These are phyloP conservation scores for Handroanthus guayacan DNA, from an alignment of 257 asterid genomes.

Conservation along the genomic window DNA sequence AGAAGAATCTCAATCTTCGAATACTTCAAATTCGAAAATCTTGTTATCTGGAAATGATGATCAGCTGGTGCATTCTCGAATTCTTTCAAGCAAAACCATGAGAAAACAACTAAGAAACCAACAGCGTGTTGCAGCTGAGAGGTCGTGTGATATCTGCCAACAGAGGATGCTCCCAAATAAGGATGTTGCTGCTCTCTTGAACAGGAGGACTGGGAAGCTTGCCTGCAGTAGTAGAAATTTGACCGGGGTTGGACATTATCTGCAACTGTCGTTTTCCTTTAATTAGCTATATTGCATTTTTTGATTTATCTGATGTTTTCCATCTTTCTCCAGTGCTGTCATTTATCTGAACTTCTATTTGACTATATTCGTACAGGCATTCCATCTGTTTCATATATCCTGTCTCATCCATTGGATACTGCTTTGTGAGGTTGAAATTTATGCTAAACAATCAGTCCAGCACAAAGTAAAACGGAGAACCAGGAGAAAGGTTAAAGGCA, in stretches of 20 bases:
- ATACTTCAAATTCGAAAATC: slow-evolving; percentile 46
- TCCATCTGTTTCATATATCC: slow-evolving; percentile 84
- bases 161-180: slow-evolving; percentile 84
- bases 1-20: slow-evolving; percentile 76
- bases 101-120: slow-evolving; percentile 79
- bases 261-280: slow-evolving; percentile 3
- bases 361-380: slow-evolving; percentile 62
- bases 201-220: slow-evolving; percentile 81
- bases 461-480: slow-evolving; percentile 55
- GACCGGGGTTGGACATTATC: slow-evolving; percentile 69
- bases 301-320: slow-evolving; percentile 17
- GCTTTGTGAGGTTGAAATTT: slow-evolving; percentile 73
- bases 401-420: slow-evolving; percentile 92
- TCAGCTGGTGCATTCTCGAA: slow-evolving; percentile 65
- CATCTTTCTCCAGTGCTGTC: background rate
- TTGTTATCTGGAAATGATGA: slow-evolving; percentile 69
- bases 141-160: slow-evolving; percentile 87
- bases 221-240: slow-evolving; percentile 90
- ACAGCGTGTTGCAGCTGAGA: slow-evolving; percentile 72
- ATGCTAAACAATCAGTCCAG: slow-evolving; percentile 48
- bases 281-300: slow-evolving; percentile 5
- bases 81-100: slow-evolving; percentile 68
- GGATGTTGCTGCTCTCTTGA: slow-evolving; percentile 88
- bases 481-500: slow-evolving; percentile 61
- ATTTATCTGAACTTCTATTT: slow-evolving; percentile 9